These are phyloP conservation scores for Gracilaria domingensis DNA, from an alignment of 23 red algal genomes.

Conservation along the genomic window DNA sequence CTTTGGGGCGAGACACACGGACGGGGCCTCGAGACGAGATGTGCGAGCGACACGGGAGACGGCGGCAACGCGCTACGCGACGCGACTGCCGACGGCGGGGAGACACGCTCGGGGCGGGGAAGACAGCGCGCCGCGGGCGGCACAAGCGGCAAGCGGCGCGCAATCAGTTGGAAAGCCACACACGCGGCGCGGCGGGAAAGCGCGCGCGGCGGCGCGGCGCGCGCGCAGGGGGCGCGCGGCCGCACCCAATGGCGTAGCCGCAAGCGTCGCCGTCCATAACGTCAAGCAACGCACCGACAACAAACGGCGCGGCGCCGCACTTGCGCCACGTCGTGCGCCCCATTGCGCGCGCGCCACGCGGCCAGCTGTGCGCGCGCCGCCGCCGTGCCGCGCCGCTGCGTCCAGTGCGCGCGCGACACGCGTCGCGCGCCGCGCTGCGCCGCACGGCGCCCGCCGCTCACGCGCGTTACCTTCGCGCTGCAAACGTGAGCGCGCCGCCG, in stretches of 20 bases:
- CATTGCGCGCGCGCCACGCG: slow-evolving; percentile 5
- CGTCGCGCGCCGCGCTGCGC: background rate
- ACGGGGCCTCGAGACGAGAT: too few relatives aligned
- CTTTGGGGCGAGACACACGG: too few relatives aligned
- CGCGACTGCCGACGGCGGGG: too few relatives aligned
- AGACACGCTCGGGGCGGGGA: too few relatives aligned
- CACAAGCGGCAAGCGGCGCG: too few relatives aligned
- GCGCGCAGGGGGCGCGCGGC: background rate
- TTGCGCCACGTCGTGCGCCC: background rate
- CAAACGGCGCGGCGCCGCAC: background rate
- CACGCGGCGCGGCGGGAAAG: background rate
- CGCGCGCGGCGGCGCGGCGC: background rate
- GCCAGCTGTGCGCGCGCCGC: background rate
- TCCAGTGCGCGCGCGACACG: background rate
- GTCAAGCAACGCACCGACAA: slow-evolving; percentile 8
- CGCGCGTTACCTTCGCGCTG: slow-evolving; percentile 19
- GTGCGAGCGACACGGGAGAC: too few relatives aligned
- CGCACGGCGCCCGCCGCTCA: background rate
- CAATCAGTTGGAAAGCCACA: slow-evolving; percentile 25
- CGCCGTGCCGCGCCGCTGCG: background rate
- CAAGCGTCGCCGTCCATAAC: too few relatives aligned
- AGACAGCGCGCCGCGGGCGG: too few relatives aligned
- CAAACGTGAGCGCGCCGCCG: background rate
- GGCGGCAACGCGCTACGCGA: too few relatives aligned
- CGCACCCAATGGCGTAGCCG: too few relatives aligned